Conservation (phyloP, 2,329 filamentous ascomycete species). For the Cucurbitaria berberidis region DNA sequence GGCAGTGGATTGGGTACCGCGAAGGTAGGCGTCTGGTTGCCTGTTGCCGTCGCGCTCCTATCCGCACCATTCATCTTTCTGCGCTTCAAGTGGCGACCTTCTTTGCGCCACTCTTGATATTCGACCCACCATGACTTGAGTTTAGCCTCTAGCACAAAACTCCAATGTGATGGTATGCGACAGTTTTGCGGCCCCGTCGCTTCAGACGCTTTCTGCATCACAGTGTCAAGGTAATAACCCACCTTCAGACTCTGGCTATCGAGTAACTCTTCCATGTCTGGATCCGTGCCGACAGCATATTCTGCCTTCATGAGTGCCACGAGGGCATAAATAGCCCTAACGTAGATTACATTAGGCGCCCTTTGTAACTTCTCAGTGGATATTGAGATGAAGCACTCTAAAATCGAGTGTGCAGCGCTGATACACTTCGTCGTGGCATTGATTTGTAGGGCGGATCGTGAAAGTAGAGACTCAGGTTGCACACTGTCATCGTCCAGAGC, state of each 20-base stretch:
- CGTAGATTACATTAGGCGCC: constrained; percentile 38
- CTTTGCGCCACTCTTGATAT: constrained; percentile 35
- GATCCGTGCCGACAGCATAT: constrained; percentile 43
- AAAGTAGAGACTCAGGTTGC: constrained; percentile 42
- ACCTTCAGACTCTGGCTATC: constrained; percentile 41
- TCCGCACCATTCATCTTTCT: constrained; percentile 15
- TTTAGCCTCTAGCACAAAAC: constrained; percentile 37
- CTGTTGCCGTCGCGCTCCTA: neutral
- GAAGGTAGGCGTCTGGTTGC: constrained; percentile 12
- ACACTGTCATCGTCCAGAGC: constrained; percentile 42
- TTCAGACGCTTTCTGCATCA: constrained; percentile 28
- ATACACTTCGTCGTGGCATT: constrained; percentile 47
- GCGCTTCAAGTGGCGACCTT: constrained; percentile 33
- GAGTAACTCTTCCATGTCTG: constrained; percentile 41
- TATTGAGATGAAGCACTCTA: constrained; percentile 38
- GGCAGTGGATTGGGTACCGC: constrained; percentile 1
- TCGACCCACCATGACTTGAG: constrained; percentile 43
- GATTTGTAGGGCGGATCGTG: constrained; percentile 43
- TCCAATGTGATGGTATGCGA: constrained; percentile 41
- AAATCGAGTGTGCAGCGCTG: constrained; percentile 37
- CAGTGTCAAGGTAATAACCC: constrained; percentile 36
- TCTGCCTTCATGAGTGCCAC: constrained; percentile 44
- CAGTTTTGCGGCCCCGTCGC: constrained; percentile 41
- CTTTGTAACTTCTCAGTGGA: constrained; percentile 30
- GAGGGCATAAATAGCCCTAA: constrained; percentile 41